Base-by-base conservation (phyloP, 768 basidiomycete species). In the Pisolithus tinctorius region DNA sequence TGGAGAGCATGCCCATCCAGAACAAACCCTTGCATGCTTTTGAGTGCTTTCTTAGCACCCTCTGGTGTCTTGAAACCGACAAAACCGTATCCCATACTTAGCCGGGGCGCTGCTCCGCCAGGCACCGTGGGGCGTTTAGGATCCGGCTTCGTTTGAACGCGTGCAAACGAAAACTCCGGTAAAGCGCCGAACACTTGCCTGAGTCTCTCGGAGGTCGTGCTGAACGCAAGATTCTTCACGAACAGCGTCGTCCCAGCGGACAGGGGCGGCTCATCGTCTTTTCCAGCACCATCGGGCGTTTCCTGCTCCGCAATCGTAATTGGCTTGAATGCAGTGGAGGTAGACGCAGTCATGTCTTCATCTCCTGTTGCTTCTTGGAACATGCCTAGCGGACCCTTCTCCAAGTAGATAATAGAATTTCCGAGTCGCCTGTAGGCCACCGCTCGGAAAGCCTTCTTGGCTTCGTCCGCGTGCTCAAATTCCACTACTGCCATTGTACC, bases 41-140 rank as follows among this genome's bases (percentile, higher is more conserved):
- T 81, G 60, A 88, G 56, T 20, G 86, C 95, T 56, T 77, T 81
- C 66, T 76, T 76, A 45, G 95, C 93, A 9, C 74, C 80, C 8
- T 88, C 88, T 0, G 63, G 66, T 26, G 83, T 84, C 63, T 80
- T 81, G 74, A 98, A 98, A 5, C 93, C 94, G 30, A 95, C 78
- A 59, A 99, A 99, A 0, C 95, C 96, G 64, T 94, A 97, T 0
- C 95, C 95, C 91, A 94, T 95, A 64, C 89, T 93, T 46, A 96
- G 70, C 45, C 80, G 74, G 9, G 76, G 75, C 0, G 74, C 74
- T 25, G 62, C 65, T 52, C 50, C 60, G 9, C 63, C 64, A 14
- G 58, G 23, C 2, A 37, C 48, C 2, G 60, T 66, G 2, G 82
- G 78, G 8, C 79, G 75, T 61, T 89, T 89, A 0, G 91, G 85